Evolutionary conservation across 75 land plant genomes (phyloP).

Genomic region (Sequoia sempervirens): DNA sequence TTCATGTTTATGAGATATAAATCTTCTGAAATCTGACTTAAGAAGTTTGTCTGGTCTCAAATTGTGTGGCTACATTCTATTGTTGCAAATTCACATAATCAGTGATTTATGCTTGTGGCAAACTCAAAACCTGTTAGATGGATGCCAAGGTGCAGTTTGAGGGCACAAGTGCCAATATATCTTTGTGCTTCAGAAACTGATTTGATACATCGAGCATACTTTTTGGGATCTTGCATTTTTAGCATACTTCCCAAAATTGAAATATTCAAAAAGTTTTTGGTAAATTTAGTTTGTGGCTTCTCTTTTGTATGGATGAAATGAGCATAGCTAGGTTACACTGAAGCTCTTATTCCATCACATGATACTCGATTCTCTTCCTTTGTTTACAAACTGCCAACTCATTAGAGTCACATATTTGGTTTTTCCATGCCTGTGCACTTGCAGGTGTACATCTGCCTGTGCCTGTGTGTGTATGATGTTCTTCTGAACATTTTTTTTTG

Average conservation of each 20-base stretch:
- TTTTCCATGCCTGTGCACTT: no score
- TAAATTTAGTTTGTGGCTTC: neutral
- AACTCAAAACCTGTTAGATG: neutral
- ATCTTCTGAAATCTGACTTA: neutral
- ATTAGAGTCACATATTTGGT: neutral
- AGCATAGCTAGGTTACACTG: neutral
- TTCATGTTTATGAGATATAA: neutral
- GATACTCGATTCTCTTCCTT: neutral
- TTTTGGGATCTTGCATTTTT: neutral
- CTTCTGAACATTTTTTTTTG: no score
- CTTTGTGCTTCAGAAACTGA: neutral
- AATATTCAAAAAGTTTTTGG: no score
- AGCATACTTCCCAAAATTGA: neutral
- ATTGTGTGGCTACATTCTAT: neutral
- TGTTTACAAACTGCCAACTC: neutral
- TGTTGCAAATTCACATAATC: neutral
- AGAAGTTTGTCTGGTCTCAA: neutral
- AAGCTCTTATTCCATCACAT: neutral
- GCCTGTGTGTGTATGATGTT: no score
- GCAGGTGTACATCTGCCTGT: no score
- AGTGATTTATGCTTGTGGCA: neutral
- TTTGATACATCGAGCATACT: neutral
- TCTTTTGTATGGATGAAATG: neutral
- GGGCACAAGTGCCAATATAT: neutral
- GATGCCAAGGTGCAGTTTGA: neutral